Evolutionary conservation across 257 asterid species (phyloP), one percentile per base, ranked within the genome.

Genomic region (Haberlea rhodopensis): DNA sequence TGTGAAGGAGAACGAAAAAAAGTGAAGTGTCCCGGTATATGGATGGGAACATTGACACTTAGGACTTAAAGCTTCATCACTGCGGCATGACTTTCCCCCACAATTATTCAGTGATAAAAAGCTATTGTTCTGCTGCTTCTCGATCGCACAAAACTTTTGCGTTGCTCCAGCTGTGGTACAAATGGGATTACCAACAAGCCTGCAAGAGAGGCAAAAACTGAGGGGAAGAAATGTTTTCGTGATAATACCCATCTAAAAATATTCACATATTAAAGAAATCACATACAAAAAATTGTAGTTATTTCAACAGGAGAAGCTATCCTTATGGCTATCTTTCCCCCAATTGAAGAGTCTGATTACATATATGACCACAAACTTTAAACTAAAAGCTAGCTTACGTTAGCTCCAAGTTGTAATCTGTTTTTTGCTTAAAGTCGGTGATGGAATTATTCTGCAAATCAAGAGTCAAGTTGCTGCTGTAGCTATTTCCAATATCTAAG

Each of bases 1-100:
- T 20, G 96, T 76, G 86, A 90, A 90, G 76, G 97, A 78, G 69
- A 28, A 64, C 19, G 97, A 86, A 61, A 73, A 84, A 78, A 90
- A 90, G 77, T 80, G 83, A 29, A 90, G 63, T 28, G 76, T 76
- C 78, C 97, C 97, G n/a, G 73, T 74, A 73, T 84, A 88, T 5
- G 97, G 95, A 73, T 83, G 62, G 66, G 84, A 71, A 66, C 96
- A 90, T 68, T 55, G 69, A 70, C 97, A 90, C 53, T 49, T 82
- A 6, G 94, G 88, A 66, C 94, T 90, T 75, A 82, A 63, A 51
- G 75, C 76, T 81, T 73, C 60, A 52, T 80, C 73, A 52, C 78
- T 32, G 15, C 66, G 53, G 71, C 96, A 90, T 29, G 90, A 73
- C 25, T 57, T 65, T 5, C 72, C 58, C 53, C 82, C 75, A 62